These are phyloP conservation scores for Cladophialophora chaetospira DNA, from an alignment of 2,329 filamentous ascomycete genomes.

Conservation along the genomic window DNA sequence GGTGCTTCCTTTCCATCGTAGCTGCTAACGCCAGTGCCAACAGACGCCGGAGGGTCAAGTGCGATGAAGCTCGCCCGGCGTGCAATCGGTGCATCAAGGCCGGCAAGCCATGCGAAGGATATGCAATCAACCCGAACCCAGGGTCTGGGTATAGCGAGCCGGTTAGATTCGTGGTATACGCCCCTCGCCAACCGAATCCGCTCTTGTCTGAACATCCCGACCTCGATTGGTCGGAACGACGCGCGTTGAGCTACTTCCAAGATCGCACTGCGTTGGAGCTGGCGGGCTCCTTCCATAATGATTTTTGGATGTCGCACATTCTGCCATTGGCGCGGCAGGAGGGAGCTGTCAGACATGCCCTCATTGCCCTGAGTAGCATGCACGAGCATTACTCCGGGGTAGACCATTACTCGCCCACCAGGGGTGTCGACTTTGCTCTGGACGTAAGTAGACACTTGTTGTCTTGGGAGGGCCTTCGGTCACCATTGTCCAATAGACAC, in stretches of 20 bases:
- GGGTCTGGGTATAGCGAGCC: neutral
- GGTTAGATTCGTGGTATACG: constrained; percentile 24
- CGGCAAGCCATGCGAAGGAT: constrained; percentile 37
- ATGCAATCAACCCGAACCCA: constrained; percentile 18
- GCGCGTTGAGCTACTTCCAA: constrained; percentile 36
- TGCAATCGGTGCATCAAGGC: constrained; percentile 36
- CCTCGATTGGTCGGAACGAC: constrained; percentile 30
- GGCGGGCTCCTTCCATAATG: constrained; percentile 33
- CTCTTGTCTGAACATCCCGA: constrained; percentile 13
- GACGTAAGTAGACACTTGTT: too few relatives aligned
- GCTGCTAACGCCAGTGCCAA: neutral
- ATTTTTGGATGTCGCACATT: constrained; percentile 35
- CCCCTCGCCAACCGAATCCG: constrained; percentile 3
- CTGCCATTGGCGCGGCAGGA: constrained; percentile 35
- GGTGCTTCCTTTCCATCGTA: neutral
- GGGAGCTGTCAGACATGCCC: constrained; percentile 34
- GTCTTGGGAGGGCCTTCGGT: too few relatives aligned
- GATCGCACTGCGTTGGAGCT: constrained; percentile 34
- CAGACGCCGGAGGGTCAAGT: constrained; percentile 33
- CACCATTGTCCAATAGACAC: too few relatives aligned
- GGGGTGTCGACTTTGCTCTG: constrained; percentile 40
- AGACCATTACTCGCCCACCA: constrained; percentile 13
- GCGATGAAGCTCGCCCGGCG: constrained; percentile 35
- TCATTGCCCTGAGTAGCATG: constrained; percentile 37
- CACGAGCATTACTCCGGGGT: constrained; percentile 34